Base-by-base conservation (phyloP, 1,284 basidiomycete genomes). In the Singerocomus inundabilis region DNA sequence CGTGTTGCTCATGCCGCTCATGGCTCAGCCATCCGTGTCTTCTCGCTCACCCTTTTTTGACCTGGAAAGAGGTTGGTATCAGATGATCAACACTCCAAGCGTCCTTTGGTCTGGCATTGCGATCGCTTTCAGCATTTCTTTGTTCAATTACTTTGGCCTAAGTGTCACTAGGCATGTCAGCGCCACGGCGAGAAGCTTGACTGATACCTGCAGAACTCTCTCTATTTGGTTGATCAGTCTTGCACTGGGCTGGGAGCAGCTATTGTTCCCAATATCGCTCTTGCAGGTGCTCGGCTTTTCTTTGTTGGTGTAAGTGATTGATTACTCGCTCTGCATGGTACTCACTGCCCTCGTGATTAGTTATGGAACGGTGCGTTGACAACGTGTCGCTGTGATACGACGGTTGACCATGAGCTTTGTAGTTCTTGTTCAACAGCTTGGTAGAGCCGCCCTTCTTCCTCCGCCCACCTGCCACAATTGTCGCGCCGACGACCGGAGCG, bases 91-190 rank as follows among this genome's bases (percentile, higher is more conserved):
- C 60, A 90, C 85, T 31, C 84, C 90, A 0, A 70, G 79, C 15
- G 93, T 99, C 24, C 75, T 93, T 40, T 82, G 81, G 66, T 85
- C 87, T 42, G 84, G 83, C 15, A 66, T 96, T 41, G 87, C 84
- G 40, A 91, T 94, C 63, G 89, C 90, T 41, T 71, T 82, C 63
- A 85, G 81, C 52, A 98, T 98, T 57, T 80, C 92, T n/a, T 72
- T 94, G 24, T 99, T 96, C 83, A 99, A 99, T 74, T 95, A 86
- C 71, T 97, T 94, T 62, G 94, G 96, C 6, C 72, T 98, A 38
- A 91, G 87, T 64, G 93, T 99, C 49, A 99, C 96, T 8, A 82
- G 86, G 57, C 84, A 90, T 63, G 89, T 94, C 54, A 92, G 84
- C 68, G 93, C 93, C 34, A 95, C 92, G 2, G 91, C 90, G 18